Evolutionary conservation across 345 rosid genomes (phyloP), one percentile per base, ranked within the genome.

Genomic region (Sisymbrium altissimum): DNA sequence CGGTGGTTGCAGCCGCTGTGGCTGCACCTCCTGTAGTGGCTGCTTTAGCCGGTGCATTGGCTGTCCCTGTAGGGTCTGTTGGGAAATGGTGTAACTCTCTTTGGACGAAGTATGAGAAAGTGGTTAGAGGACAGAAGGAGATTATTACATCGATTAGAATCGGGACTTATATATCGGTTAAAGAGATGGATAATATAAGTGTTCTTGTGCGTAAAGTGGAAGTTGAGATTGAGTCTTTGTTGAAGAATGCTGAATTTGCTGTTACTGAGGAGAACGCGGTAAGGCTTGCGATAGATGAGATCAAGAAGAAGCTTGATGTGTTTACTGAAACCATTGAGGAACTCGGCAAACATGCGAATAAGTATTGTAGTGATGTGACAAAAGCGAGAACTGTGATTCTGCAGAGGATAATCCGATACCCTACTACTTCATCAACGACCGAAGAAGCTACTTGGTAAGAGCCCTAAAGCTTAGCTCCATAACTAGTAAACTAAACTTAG

Each of bases 1-100:
- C 98, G 0, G 96, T 94, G 18, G 95, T 89, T 68, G 97, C 98
- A 62, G 97, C 93, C 52, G 90, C 97, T 6, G 64, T 89, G 65
- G 84, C 96, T 21, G 92, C 91, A 8, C 97, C 97, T 0, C 95
- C 96, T 15, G 76, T 91, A 17, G 70, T 87, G 9, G 81, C 81
- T 6, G 95, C 95, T 29, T 49, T 91, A 53, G 96, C 90, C 0
- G 87, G 89, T 48, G 98, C 90, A 2, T 36, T 94, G 58, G 60
- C 90, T 5, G 89, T 83, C 62, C 93, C 98, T 0, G 77, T 86
- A 6, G 93, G 91, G 19, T 78, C 96, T 0, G 78, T 87, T 25
- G 96, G 98, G 10, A 89, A 84, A 73, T 94, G 98, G 98, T 87
- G 95, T 17, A 69, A 83, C 73, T 27, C 80, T 11, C 84, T 89